These are phyloP conservation scores for Arthromyces matolae DNA, from an alignment of 768 basidiomycete genomes.

Conservation along the genomic window DNA sequence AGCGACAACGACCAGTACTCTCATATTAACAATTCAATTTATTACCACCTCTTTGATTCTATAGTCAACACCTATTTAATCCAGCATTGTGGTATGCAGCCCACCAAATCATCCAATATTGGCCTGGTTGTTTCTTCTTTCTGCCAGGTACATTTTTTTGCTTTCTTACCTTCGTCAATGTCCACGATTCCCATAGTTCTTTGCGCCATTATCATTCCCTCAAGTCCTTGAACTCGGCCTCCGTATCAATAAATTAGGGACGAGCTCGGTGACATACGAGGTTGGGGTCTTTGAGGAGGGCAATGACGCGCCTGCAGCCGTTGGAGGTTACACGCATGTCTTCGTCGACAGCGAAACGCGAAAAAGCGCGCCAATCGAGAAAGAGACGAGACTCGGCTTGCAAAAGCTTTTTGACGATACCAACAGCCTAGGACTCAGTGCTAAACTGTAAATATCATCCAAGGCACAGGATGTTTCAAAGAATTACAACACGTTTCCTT, in stretches of 20 bases:
- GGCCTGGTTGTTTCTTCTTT: constrained; percentile 78
- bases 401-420: constrained; percentile 34
- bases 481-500: not conserved
- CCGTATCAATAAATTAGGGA: constrained; percentile 63
- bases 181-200: too few relatives aligned
- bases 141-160: constrained; percentile 48
- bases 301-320: constrained; percentile 36
- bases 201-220: constrained; percentile 70
- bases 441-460: constrained; percentile 13
- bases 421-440: constrained; percentile 16
- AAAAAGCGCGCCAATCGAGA: constrained; percentile 49
- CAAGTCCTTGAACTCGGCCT: constrained; percentile 67
- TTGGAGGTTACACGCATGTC: constrained; percentile 76
- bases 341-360: constrained; percentile 64
- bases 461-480: not conserved
- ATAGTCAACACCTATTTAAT: constrained; percentile 79
- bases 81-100: constrained; percentile 53
- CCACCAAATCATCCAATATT: constrained; percentile 49
- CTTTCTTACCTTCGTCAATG: too few relatives aligned
- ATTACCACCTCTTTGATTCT: constrained; percentile 81
- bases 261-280: constrained; percentile 76
- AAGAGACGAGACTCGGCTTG: constrained; percentile 43
- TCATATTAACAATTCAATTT: constrained; percentile 78
- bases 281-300: constrained; percentile 68
- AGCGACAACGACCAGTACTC: constrained; percentile 85